A percentile compares a stretch with the other conserved stretches of the same genome.
Evolutionary conservation across 768 basidiomycete genomes (phyloP).

Genomic region (Rhizopogon salebrosus): DNA sequence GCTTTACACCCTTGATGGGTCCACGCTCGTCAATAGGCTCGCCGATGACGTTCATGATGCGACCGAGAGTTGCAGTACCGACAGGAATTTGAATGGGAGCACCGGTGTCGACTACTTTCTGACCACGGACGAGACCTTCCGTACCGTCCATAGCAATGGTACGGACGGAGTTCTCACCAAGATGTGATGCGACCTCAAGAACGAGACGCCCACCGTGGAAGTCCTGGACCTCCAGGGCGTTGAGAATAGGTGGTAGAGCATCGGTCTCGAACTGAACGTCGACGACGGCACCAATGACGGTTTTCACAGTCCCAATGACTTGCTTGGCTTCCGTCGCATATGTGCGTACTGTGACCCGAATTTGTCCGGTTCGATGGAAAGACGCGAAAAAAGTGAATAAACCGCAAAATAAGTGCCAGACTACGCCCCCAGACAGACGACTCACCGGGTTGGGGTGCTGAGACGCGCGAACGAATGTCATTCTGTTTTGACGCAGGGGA

Average conservation of each 20-base stretch:
- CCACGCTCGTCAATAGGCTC: conserved; percentile 99
- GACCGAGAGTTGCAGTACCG: conserved; percentile 89
- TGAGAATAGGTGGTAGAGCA: conserved; percentile 89
- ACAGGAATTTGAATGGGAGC: conserved; percentile 96
- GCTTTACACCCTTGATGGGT: conserved; percentile 93
- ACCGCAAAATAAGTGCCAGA: conserved; percentile 1
- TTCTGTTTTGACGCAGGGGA: conserved; percentile 40
- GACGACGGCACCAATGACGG: conserved; percentile 99
- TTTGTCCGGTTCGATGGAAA: neutral
- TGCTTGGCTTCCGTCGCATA: conserved; percentile 89
- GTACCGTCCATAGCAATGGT: conserved; percentile 99
- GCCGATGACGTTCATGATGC: conserved; percentile 99
- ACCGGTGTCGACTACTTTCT: conserved; percentile 96
- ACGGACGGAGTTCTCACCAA: conserved; percentile 98
- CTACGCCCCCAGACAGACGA: conserved; percentile 4
- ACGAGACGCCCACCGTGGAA: conserved; percentile 95
- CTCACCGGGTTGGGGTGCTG: conserved; percentile 51
- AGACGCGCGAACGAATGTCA: conserved; percentile 42
- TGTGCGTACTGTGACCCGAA: conserved; percentile 51
- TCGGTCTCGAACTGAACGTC: conserved; percentile 98
- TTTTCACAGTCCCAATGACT: conserved; percentile 81
- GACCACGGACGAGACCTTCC: conserved; percentile 98
- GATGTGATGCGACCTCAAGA: conserved; percentile 96
- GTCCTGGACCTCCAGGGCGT: conserved; percentile 96
- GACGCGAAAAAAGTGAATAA: neutral